A percentile compares a stretch with the other conserved stretches of the same genome.
Conservation (phyloP, 306 rosid genomes). For the Corylus heterophylla region DNA sequence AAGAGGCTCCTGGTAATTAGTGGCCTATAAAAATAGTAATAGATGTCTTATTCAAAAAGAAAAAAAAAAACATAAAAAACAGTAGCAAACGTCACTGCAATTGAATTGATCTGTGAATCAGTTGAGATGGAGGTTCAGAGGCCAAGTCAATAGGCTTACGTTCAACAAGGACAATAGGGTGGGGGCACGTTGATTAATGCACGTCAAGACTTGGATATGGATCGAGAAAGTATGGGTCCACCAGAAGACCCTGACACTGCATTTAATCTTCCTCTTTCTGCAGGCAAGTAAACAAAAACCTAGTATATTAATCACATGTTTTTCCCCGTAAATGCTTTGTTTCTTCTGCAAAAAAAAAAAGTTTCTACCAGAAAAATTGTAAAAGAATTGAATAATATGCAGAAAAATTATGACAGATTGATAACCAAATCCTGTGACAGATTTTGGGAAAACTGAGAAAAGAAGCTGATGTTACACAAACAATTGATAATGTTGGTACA, state of each 20-base stretch:
- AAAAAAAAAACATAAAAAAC: no score
- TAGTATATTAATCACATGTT: not conserved
- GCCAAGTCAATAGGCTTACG: not conserved
- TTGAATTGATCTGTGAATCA: no score
- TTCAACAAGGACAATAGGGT: not conserved
- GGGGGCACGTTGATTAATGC: slow-evolving; percentile 10
- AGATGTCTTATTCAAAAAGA: no score
- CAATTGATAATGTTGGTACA: not conserved
- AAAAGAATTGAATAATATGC: no score
- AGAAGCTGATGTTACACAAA: not conserved
- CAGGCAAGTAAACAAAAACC: not conserved
- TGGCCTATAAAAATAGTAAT: no score
- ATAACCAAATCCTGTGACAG: no score
- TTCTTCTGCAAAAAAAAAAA: not conserved
- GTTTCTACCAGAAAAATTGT: no score
- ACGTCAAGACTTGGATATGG: slow-evolving; percentile 18
- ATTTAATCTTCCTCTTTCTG: slow-evolving; percentile 37
- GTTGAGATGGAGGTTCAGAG: no score
- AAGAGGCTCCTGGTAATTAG: no score
- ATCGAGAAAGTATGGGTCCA: slow-evolving; percentile 34
- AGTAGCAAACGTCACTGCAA: no score
- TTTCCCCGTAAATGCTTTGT: not conserved
- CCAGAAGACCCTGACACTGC: slow-evolving; percentile 25
- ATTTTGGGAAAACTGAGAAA: no score
- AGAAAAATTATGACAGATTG: no score